A percentile compares a stretch with the other conserved stretches of the same genome.
Conservation (phyloP, 352 stramenopile genomes). For the Phytophthora podocarpi region DNA sequence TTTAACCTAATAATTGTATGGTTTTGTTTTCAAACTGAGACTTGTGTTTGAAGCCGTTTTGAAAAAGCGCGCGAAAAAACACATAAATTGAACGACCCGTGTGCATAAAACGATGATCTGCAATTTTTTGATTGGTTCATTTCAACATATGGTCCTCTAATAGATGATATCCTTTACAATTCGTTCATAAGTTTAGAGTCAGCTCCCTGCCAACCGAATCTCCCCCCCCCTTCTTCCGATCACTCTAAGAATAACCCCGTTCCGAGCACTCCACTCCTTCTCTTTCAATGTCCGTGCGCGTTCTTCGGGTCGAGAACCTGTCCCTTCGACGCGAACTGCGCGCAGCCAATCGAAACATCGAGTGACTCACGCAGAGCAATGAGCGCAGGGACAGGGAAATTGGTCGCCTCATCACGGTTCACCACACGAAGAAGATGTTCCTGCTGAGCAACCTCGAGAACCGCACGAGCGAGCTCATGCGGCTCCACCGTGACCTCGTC, state of each 20-base stretch:
- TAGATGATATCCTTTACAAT: conserved; percentile 10
- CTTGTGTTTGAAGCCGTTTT: conserved; percentile 9
- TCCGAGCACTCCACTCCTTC: background rate
- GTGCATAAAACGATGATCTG: conserved; percentile 5
- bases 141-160: conserved; percentile 9
- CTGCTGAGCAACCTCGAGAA: conserved; percentile 1
- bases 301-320: conserved; percentile 3
- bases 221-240: background rate
- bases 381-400: conserved; percentile 8
- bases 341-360: background rate
- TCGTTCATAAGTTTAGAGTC: conserved; percentile 3
- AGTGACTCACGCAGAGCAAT: conserved; percentile 2
- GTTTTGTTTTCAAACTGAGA: conserved; percentile 1
- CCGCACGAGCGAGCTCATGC: background rate
- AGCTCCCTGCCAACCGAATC: background rate
- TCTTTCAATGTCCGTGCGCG: conserved; percentile 6
- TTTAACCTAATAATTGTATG: conserved; percentile 10
- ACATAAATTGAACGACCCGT: conserved; percentile 11
- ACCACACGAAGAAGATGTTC: conserved; percentile 13
- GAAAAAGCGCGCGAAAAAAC: conserved; percentile 20
- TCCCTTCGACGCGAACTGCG: conserved; percentile 1
- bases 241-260: background rate
- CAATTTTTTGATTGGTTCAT: conserved; percentile 10
- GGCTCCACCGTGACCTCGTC: background rate
- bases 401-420: background rate